Conservation (phyloP, 352 stramenopile species). For the Phytophthora pinifolia region DNA sequence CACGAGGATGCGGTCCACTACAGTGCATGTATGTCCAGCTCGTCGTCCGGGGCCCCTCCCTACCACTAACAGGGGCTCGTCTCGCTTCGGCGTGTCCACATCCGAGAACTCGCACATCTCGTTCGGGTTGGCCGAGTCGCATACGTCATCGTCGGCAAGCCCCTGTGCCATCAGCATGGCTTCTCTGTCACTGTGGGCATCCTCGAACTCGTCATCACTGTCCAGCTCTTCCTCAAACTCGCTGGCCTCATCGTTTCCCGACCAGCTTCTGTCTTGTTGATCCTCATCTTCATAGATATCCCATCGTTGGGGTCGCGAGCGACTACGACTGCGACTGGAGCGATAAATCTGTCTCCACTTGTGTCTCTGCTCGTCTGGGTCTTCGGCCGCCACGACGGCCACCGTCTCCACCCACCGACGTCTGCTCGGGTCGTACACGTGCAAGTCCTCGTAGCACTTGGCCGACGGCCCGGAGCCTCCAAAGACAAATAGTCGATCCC, state of each 20-base stretch:
- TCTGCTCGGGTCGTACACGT: slow-evolving; percentile 86
- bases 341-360: slow-evolving; percentile 24
- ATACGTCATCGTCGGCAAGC: slow-evolving; percentile 22
- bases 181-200: slow-evolving; percentile 42
- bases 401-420: slow-evolving; percentile 66
- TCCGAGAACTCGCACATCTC: slow-evolving; percentile 47
- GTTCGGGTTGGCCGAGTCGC: slow-evolving; percentile 60
- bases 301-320: slow-evolving; percentile 21
- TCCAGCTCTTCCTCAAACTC: slow-evolving; percentile 29
- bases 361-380: slow-evolving; percentile 17
- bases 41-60: slow-evolving; percentile 86
- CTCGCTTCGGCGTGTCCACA: slow-evolving; percentile 23
- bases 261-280: slow-evolving; percentile 32
- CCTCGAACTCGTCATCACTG: slow-evolving; percentile 32
- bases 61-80: slow-evolving; percentile 82
- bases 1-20: slow-evolving; percentile 92
- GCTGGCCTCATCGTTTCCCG: slow-evolving; percentile 15
- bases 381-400: slow-evolving; percentile 13
- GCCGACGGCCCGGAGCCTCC: slow-evolving; percentile 91
- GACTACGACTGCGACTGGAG: slow-evolving; percentile 17
- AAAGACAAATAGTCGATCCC: slow-evolving; percentile 93
- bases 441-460: slow-evolving; percentile 96
- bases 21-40: slow-evolving; percentile 94
- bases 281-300: slow-evolving; percentile 52
- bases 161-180: slow-evolving; percentile 31